Conservation (phyloP, 768 basidiomycete genomes). For the Rhizopogon rudus region DNA sequence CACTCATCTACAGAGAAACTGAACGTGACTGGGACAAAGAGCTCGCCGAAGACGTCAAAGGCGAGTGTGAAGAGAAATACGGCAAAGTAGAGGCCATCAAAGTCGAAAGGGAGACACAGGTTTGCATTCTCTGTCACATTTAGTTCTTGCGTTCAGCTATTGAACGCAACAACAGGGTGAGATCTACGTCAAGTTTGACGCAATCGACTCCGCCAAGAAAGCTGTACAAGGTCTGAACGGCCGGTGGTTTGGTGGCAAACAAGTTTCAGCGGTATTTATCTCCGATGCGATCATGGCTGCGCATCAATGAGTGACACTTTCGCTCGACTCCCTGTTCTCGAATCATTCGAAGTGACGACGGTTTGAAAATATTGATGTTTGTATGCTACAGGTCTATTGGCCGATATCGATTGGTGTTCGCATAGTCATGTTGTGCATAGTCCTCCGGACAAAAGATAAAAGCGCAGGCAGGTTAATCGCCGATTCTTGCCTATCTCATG, state of each 20-base stretch:
- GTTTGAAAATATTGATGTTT: constrained; percentile 26
- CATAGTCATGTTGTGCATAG: constrained; percentile 27
- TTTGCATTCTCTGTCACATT: constrained; percentile 30
- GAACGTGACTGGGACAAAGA: constrained; percentile 97
- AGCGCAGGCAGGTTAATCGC: constrained; percentile 36
- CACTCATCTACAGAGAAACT: constrained; percentile 62
- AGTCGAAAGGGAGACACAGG: constrained; percentile 91
- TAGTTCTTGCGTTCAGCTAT: background rate
- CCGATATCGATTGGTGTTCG: constrained; percentile 23
- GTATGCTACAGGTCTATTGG: constrained; percentile 22
- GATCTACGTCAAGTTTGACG: constrained; percentile 91
- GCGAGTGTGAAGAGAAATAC: constrained; percentile 89
- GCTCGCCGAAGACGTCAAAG: constrained; percentile 93
- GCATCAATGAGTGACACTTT: constrained; percentile 52
- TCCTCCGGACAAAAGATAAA: constrained; percentile 20
- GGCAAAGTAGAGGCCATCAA: constrained; percentile 85
- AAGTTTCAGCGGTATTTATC: constrained; percentile 83
- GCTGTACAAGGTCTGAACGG: constrained; percentile 90
- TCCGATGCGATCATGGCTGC: constrained; percentile 94
- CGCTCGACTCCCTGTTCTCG: constrained; percentile 20
- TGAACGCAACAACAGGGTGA: constrained; percentile 65
- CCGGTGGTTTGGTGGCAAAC: constrained; percentile 94
- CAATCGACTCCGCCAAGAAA: constrained; percentile 72
- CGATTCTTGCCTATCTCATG: constrained; percentile 24
- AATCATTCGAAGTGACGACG: constrained; percentile 16